phyloP scores from a whole-genome alignment of 1,139 yeast genomes.

The Eremothecium gossypii region DNA sequence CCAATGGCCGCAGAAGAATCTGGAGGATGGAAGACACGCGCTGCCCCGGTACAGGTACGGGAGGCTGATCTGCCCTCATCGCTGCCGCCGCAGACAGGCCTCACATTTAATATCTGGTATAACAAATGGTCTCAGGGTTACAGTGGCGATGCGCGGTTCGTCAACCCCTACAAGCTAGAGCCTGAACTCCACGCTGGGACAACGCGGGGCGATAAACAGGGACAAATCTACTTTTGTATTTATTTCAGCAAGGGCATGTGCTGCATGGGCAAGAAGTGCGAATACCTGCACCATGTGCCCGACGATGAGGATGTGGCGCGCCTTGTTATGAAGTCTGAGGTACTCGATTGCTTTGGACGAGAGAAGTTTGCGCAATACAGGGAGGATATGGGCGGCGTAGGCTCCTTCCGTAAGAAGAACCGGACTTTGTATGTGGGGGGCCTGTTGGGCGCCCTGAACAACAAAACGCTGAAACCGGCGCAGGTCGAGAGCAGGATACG shows the following conservation, averaged over 20 bases:
- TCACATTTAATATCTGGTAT: slow-evolving; percentile 80
- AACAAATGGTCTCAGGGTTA: slow-evolving; percentile 74
- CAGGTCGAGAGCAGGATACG: slow-evolving; percentile 29
- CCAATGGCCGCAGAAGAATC: too few species aligned
- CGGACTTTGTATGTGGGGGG: slow-evolving; percentile 75
- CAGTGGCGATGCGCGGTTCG: slow-evolving; percentile 37
- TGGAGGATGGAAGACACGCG: slow-evolving; percentile 27
- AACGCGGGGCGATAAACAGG: slow-evolving; percentile 52
- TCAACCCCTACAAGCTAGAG: slow-evolving; percentile 47
- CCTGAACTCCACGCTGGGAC: slow-evolving; percentile 60
- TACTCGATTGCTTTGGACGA: slow-evolving; percentile 79
- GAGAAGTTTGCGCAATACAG: slow-evolving; percentile 74
- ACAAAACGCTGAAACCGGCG: slow-evolving; percentile 16
- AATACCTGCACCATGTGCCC: slow-evolving; percentile 72
- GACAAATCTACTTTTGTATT: slow-evolving; percentile 49
- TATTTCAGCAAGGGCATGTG: slow-evolving; percentile 90
- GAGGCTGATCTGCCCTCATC: slow-evolving; percentile 53
- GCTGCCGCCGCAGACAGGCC: slow-evolving; percentile 73
- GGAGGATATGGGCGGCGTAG: slow-evolving; percentile 94
- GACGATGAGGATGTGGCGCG: slow-evolving; percentile 34
- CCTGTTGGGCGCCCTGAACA: slow-evolving; percentile 32
- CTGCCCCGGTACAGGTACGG: slow-evolving; percentile 68
- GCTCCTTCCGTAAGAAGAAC: slow-evolving; percentile 64
- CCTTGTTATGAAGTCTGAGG: slow-evolving; percentile 44
- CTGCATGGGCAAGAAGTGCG: slow-evolving; percentile 64